A percentile compares a stretch with the other conserved stretches of the same genome.
Evolutionary conservation across 2,329 filamentous ascomycete species (phyloP).

Genomic region (Teratosphaeria epicoccoides): DNA sequence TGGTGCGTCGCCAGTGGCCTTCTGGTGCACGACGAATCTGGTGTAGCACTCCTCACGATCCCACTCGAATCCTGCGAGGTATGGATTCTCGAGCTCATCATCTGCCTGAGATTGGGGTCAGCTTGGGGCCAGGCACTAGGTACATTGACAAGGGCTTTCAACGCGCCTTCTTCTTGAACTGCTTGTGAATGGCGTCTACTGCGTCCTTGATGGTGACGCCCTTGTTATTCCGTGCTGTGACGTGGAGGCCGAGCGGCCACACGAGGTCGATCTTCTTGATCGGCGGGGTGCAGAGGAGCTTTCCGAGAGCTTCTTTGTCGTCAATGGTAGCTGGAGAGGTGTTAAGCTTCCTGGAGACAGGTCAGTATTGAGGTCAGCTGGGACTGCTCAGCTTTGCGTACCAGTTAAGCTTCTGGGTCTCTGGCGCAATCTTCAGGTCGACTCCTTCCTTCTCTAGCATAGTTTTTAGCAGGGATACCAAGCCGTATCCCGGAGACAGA

Average conservation of each 20-base stretch:
- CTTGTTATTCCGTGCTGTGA: slow-evolving; percentile 82
- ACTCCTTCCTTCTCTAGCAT: slow-evolving; percentile 59
- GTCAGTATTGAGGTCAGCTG: too few species aligned
- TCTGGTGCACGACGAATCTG: slow-evolving; percentile 74
- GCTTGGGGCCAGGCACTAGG: not conserved
- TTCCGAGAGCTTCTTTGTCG: slow-evolving; percentile 74
- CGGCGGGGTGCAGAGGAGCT: slow-evolving; percentile 65
- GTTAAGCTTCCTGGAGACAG: slow-evolving; percentile 86
- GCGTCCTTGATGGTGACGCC: slow-evolving; percentile 97
- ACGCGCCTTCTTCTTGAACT: slow-evolving; percentile 88
- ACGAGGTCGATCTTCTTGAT: slow-evolving; percentile 92
- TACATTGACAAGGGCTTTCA: not conserved
- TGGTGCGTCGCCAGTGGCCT: slow-evolving; percentile 52
- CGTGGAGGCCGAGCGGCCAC: slow-evolving; percentile 78
- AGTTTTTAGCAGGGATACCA: not conserved
- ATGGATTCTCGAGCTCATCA: slow-evolving; percentile 78
- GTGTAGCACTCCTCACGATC: slow-evolving; percentile 88
- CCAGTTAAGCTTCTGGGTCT: slow-evolving; percentile 85
- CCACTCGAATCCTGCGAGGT: slow-evolving; percentile 93
- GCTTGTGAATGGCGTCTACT: slow-evolving; percentile 88
- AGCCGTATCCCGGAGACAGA: not conserved
- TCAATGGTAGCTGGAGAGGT: slow-evolving; percentile 67
- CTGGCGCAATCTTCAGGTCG: slow-evolving; percentile 61
- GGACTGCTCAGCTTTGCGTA: slow-evolving; percentile 37
- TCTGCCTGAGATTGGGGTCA: slow-evolving; percentile 51